Evolutionary conservation across 257 asterid genomes (phyloP), one percentile per base, ranked within the genome.

Genomic region (Solanum gandarillasii): DNA sequence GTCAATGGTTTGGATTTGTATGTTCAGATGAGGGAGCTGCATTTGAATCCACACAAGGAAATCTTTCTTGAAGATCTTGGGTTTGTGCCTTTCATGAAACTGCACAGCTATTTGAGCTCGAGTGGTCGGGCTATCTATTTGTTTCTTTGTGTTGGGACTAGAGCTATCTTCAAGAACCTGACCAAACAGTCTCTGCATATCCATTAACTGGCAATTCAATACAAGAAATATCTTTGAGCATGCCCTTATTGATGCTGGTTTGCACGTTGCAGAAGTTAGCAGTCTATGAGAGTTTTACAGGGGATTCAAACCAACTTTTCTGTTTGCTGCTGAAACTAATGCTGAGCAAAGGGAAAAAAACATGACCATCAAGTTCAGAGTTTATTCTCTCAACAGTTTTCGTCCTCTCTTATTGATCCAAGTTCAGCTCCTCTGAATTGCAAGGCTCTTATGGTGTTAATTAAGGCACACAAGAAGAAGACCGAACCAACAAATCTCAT

Each of bases 141-240:
- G 94, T 97, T 90, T 89, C 90, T 87, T 91, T 97, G 67, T 95
- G 98, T 98, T 93, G 98, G 75, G 97, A 95, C 92, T 97, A 95
- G 87, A 94, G 91, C 88, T 95, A 92, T 92, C 91, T 93, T 86
- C 96, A 93, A 93, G 96, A 95, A 82, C 79, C 91, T 89, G 97
- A 95, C 89, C 92, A 94, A 34, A 83, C 91, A 27, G 92, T 96
- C 32, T 90, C 91, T 48, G 94, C 89, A 89, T 90, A 91, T 90
- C 92, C 98, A 55, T 85, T 92, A 5, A 87, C 84, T 90, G 98
- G 98, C 85, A 91, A 93, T 87, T 93, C 94, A 95, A 94, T 93
- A 91, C 92, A 7, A 94, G 99, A 90, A 92, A 93, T 89, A 91
- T 97, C 75, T 95, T 95, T 73, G 98, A 95, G 92, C 98, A 97